Evolutionary conservation across 2,329 filamentous ascomycete genomes (phyloP), one percentile per base, ranked within the genome.

Genomic region (Botryotinia narcissicola): DNA sequence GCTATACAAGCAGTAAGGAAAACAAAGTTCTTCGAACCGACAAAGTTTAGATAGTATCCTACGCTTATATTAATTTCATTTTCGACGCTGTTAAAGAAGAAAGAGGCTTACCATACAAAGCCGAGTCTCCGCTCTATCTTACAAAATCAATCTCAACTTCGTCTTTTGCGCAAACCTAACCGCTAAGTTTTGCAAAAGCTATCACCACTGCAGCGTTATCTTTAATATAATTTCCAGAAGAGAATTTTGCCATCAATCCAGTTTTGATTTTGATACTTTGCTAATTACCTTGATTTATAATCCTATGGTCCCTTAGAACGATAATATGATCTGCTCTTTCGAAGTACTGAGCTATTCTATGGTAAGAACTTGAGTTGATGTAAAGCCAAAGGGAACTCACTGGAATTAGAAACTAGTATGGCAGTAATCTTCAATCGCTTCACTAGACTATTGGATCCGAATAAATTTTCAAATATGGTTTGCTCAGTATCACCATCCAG

Each of bases 401-500:
- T 76, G 3, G 81, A 81, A 59, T 85, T 83, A 0, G 85, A 85
- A 3, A 82, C 82, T 7, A 88, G 78, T 0, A 88, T 73, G 1
- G 85, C 83, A 0, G 84, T 86, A 12, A 80, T 80, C 0, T 80
- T 79, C 29, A 79, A 76, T 22, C 76, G 78, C 20, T 82, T 81
- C 1, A 87, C 77, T 1, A 88, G 72, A 0, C 87, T 86, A 5
- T 78, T 73, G 3, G 76, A 57, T 0, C 83, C 82, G 6, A 88
- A 77, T 0, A 87, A 78, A 5, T 81, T 80, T 16, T 82, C 77
- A 54, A 87, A 84, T 6, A 88, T 80, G 3, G 79, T 75, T 10
- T 81, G 77, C 18, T 84, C 81, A 0, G 86, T 88, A 6, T 82
- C 78, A 1, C 81, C 80, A 73, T 87, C 86, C 3, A 87, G 80